phyloP scores from a whole-genome alignment of 2,329 filamentous ascomycete genomes.

The Samsoniella hepiali region DNA sequence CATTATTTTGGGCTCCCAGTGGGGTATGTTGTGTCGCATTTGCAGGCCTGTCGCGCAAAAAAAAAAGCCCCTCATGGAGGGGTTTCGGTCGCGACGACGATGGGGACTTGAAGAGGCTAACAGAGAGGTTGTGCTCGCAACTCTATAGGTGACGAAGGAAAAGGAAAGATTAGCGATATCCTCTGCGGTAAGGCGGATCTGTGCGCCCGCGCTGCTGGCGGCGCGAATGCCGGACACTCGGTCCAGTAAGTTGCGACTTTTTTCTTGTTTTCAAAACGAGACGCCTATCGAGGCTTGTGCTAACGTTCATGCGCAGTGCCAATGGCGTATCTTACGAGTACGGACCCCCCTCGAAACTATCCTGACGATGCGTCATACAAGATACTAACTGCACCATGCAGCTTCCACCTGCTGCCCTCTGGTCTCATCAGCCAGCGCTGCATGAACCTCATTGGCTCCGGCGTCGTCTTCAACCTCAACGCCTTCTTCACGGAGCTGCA shows the following conservation, averaged over 20 bases:
- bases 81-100: background rate
- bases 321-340: conserved; percentile 38
- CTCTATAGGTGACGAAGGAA: conserved; percentile 6
- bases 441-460: conserved; percentile 72
- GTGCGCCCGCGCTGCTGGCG: conserved; percentile 32
- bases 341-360: conserved; percentile 16
- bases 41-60: background rate
- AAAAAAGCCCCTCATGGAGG: background rate
- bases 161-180: conserved; percentile 37
- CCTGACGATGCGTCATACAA: background rate
- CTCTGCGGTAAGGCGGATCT: conserved; percentile 31
- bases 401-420: conserved; percentile 62
- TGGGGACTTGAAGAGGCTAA: background rate
- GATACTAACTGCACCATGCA: conserved; percentile 30
- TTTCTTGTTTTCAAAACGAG: background rate
- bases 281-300: background rate
- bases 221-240: conserved; percentile 24
- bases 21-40: conserved; percentile 35
- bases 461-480: conserved; percentile 61
- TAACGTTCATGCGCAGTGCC: conserved; percentile 20
- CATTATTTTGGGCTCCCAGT: conserved; percentile 37
- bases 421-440: conserved; percentile 64
- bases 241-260: conserved; percentile 23
- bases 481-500: conserved; percentile 41
- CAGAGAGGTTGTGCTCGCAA: background rate